Percentiles rank a stretch among this genome's conserved stretches.
Conservation (phyloP, 306 rosid species). For the Alnus glutinosa region DNA sequence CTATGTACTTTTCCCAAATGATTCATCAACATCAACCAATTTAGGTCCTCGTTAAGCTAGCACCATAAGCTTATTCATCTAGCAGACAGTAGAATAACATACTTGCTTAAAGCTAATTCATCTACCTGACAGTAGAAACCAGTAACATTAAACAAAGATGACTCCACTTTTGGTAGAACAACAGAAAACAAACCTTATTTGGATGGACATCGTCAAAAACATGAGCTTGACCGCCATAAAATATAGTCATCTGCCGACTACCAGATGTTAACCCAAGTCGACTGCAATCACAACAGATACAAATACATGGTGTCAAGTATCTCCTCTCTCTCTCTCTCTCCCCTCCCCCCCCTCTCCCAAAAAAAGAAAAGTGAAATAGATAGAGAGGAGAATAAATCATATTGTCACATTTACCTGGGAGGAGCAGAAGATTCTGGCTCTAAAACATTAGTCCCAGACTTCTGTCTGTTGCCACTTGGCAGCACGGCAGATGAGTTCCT, state of each 20-base stretch:
- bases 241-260: constrained; percentile 92
- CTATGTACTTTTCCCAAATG: constrained; percentile 13
- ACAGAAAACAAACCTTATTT: constrained; percentile 65
- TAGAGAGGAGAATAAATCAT: constrained; percentile 12
- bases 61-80: neutral
- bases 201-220: constrained; percentile 96
- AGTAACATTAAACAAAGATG: constrained; percentile 9
- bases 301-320: constrained; percentile 32
- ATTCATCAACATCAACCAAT: constrained; percentile 22
- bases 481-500: constrained; percentile 55
- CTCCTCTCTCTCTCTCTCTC: constrained; percentile 13
- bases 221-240: constrained; percentile 98
- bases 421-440: constrained; percentile 65
- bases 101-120: neutral
- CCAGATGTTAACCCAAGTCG: constrained; percentile 61
- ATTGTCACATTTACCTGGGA: constrained; percentile 48
- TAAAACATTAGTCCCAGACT: constrained; percentile 42
- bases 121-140: neutral
- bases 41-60: constrained; percentile 5
- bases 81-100: neutral
- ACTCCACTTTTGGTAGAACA: constrained; percentile 20
- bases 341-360: no score
- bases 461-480: constrained; percentile 64
- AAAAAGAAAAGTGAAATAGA: constrained; percentile 1
- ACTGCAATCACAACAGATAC: constrained; percentile 50